These are phyloP conservation scores for Salvia hispanica DNA, from an alignment of 257 asterid species.

Conservation along the genomic window DNA sequence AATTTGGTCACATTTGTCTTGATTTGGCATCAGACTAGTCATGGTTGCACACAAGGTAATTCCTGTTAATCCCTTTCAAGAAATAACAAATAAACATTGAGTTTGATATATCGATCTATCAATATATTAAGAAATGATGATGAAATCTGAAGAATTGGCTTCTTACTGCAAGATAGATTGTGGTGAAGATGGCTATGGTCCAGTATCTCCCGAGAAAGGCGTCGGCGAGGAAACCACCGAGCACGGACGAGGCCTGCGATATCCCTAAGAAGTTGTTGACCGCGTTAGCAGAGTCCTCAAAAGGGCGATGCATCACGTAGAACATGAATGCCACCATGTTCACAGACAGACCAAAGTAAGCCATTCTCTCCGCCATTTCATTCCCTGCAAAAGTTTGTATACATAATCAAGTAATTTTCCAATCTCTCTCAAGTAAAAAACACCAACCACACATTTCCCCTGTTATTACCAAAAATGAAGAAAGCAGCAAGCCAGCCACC, in stretches of 20 bases:
- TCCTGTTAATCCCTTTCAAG: constrained; percentile 87
- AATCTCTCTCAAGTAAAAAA: background rate
- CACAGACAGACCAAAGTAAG: constrained; percentile 92
- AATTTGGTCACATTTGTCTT: constrained; percentile 76
- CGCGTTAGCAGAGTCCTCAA: constrained; percentile 84
- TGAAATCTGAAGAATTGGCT: background rate
- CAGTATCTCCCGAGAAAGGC: constrained; percentile 97
- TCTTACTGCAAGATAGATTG: constrained; percentile 81
- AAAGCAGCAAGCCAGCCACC: constrained; percentile 99
- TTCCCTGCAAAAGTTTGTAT: constrained; percentile 52
- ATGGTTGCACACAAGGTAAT: constrained; percentile 77
- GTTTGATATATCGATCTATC: background rate
- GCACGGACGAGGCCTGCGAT: constrained; percentile 93
- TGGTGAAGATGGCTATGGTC: constrained; percentile 95
- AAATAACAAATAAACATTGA: constrained; percentile 17
- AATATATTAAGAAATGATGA: background rate
- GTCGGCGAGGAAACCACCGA: constrained; percentile 93
- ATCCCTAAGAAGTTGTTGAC: constrained; percentile 92
- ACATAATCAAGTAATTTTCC: background rate
- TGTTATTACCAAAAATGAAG: constrained; percentile 76
- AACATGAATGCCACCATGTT: constrained; percentile 98
- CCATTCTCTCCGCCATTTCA: constrained; percentile 99
- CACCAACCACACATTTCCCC: background rate
- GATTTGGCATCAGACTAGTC: constrained; percentile 65
- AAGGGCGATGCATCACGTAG: constrained; percentile 94